Conservation (phyloP, 73 alveolate species). For the Loxodes magnus region DNA sequence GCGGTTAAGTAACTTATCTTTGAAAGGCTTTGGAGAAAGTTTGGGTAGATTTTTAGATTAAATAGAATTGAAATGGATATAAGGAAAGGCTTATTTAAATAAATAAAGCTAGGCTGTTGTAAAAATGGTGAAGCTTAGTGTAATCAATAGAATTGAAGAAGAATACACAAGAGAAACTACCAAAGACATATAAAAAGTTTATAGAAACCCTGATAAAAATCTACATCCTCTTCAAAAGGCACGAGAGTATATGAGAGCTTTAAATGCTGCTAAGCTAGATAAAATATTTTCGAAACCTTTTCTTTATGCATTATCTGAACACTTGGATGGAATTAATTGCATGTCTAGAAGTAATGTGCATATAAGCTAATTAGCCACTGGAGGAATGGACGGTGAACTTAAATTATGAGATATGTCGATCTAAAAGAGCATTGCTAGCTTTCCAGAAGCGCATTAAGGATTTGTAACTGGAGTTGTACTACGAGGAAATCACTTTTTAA, state of each 20-base stretch:
- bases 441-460: conserved; percentile 3
- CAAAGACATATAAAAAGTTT: conserved; percentile 56
- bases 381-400: conserved; percentile 62
- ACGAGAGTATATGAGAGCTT: conserved; percentile 73
- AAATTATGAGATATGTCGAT: conserved; percentile 23
- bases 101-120: too few species aligned
- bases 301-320: conserved; percentile 61
- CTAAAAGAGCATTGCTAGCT: neutral
- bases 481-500: neutral
- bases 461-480: conserved; percentile 7
- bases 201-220: conserved; percentile 57
- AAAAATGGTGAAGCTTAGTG: conserved; percentile 81
- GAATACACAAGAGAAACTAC: conserved; percentile 59
- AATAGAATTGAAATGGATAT: too few species aligned
- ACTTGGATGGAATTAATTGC: conserved; percentile 61
- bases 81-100: too few species aligned
- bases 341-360: conserved; percentile 47
- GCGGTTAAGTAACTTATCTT: too few species aligned
- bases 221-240: conserved; percentile 76
- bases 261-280: conserved; percentile 76
- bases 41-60: too few species aligned
- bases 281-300: conserved; percentile 87
- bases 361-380: conserved; percentile 53
- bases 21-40: too few species aligned
- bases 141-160: conserved; percentile 53